Evolutionary conservation across 257 asterid genomes (phyloP).

Genomic region (Linderniella brevidens): DNA sequence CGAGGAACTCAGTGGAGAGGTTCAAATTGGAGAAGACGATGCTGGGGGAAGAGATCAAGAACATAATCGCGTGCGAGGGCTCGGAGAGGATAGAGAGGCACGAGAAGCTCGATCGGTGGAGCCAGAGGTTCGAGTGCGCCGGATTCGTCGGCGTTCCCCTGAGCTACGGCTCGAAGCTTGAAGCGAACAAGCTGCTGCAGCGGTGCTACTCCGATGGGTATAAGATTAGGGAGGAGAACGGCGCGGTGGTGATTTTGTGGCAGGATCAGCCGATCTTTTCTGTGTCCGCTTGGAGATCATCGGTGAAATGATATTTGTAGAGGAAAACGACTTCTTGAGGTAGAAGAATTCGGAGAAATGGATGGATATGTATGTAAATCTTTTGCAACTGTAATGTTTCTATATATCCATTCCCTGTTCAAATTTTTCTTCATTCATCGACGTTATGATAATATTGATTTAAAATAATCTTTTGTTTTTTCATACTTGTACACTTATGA

Average conservation of each 20-base stretch:
- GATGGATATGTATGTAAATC: no score
- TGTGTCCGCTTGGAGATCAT: slow-evolving; percentile 73
- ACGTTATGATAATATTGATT: no score
- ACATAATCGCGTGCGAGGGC: slow-evolving; percentile 78
- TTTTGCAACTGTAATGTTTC: no score
- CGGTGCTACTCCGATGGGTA: slow-evolving; percentile 63
- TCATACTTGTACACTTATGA: no score
- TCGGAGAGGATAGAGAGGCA: slow-evolving; percentile 67
- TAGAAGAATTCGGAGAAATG: no score
- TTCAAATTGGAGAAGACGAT: slow-evolving; percentile 73
- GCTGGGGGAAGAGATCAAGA: slow-evolving; percentile 80
- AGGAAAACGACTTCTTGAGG: no score
- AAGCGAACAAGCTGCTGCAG: slow-evolving; percentile 66
- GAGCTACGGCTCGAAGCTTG: slow-evolving; percentile 80
- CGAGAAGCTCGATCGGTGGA: slow-evolving; percentile 83
- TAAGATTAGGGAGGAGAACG: slow-evolving; percentile 75
- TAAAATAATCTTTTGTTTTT: no score
- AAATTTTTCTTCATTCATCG: no score
- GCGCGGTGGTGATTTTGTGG: slow-evolving; percentile 77
- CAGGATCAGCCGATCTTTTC: slow-evolving; percentile 80
- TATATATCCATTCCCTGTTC: no score
- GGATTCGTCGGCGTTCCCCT: slow-evolving; percentile 55
- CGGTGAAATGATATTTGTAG: no score
- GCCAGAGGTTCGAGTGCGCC: slow-evolving; percentile 42
- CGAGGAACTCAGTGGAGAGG: slow-evolving; percentile 61